phyloP scores from a whole-genome alignment of 352 stramenopile genomes.

The Phytopythium cucurbitacearum region DNA sequence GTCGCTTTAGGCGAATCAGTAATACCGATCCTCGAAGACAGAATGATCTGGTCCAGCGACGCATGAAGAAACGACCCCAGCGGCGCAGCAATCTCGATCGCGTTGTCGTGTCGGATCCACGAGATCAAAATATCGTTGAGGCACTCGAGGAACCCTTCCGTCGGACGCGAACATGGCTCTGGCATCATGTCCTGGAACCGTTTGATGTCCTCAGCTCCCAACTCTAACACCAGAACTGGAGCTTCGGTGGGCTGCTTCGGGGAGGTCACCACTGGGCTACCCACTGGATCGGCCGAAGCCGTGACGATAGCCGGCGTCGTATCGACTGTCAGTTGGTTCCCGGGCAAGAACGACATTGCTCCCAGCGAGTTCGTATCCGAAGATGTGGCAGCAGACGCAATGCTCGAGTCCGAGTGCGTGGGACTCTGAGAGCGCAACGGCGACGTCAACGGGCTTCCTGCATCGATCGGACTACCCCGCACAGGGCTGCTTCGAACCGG shows the following conservation, averaged over 20 bases:
- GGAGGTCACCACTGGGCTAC: constrained; percentile 11
- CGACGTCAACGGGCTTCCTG: constrained; percentile 50
- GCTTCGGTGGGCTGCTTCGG: constrained; percentile 30
- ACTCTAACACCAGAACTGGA: constrained; percentile 45
- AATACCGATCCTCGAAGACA: constrained; percentile 70
- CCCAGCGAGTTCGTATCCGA: constrained; percentile 64
- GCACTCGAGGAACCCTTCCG: constrained; percentile 72
- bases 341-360: constrained; percentile 72
- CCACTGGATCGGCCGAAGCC: constrained; percentile 12
- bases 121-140: constrained; percentile 83
- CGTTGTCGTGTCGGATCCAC: constrained; percentile 78
- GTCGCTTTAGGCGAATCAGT: constrained; percentile 58
- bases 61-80: constrained; percentile 60
- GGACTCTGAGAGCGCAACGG: constrained; percentile 57
- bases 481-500: constrained; percentile 48
- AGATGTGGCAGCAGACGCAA: constrained; percentile 37
- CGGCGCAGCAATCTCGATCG: constrained; percentile 50
- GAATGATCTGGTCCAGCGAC: constrained; percentile 67
- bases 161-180: constrained; percentile 51
- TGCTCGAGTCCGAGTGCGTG: constrained; percentile 60
- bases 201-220: constrained; percentile 73
- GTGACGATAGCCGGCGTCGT: constrained; percentile 21
- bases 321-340: constrained; percentile 47
- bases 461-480: constrained; percentile 35
- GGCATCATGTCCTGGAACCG: constrained; percentile 73